phyloP scores from a whole-genome alignment of 169 alveolate species.

The Plasmodium vinckei region DNA sequence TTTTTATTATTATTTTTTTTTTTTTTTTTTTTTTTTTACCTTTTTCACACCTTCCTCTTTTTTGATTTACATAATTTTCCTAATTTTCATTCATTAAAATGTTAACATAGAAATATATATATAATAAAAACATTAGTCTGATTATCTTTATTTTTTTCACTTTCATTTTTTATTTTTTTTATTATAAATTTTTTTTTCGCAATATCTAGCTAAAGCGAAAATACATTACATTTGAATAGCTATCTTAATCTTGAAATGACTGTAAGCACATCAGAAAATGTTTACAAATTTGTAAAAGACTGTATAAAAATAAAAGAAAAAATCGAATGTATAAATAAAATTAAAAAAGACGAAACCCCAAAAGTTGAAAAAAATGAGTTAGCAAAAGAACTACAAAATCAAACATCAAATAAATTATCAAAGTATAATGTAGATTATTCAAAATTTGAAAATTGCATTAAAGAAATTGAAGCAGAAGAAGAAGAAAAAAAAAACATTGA shows the following conservation, averaged over 20 bases:
- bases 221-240: too few species aligned
- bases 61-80: too few species aligned
- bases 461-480: conserved; percentile 65
- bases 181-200: too few species aligned
- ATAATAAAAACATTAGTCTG: too few species aligned
- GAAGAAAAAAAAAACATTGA: conserved; percentile 29
- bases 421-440: conserved; percentile 64
- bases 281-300: conserved; percentile 66
- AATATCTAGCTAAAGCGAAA: too few species aligned
- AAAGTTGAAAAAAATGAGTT: conserved; percentile 4
- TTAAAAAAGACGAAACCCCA: not conserved
- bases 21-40: too few species aligned
- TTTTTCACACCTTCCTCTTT: too few species aligned
- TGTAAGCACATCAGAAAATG: conserved; percentile 65
- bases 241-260: conserved; percentile 24
- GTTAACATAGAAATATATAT: too few species aligned
- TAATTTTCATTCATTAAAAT: too few species aligned
- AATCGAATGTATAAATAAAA: conserved; percentile 16
- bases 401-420: not conserved
- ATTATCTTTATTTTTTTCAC: too few species aligned
- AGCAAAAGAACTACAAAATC: not conserved
- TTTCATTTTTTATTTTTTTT: too few species aligned
- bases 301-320: conserved; percentile 75
- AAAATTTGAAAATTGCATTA: conserved; percentile 57
- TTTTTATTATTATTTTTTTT: too few species aligned